Conservation (phyloP, 2,329 filamentous ascomycete species). For the Paecilomyces niveus region DNA sequence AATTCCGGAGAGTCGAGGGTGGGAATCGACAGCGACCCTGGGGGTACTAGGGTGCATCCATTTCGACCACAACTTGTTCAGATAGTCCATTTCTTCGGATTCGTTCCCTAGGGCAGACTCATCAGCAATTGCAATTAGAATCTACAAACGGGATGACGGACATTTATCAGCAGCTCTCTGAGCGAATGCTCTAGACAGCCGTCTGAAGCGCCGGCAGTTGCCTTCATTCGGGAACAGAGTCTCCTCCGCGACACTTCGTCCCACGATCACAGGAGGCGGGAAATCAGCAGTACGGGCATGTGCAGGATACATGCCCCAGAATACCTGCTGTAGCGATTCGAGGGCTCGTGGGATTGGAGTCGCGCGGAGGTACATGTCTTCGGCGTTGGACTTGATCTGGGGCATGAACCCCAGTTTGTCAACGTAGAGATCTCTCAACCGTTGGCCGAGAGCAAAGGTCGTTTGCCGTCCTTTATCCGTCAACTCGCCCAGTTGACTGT, state of each 20-base stretch:
- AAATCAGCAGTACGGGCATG: constrained; percentile 45
- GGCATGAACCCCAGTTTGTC: constrained; percentile 69
- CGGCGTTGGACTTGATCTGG: constrained; percentile 44
- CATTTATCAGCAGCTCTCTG: constrained; percentile 64
- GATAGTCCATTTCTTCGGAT: constrained; percentile 72
- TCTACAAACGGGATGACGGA: constrained; percentile 10
- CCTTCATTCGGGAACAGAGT: constrained; percentile 73
- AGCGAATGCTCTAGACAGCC: constrained; percentile 63
- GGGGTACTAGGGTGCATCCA: constrained; percentile 72
- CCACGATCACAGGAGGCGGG: constrained; percentile 58
- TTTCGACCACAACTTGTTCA: constrained; percentile 69
- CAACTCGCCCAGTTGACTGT: constrained; percentile 55
- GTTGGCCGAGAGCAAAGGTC: constrained; percentile 60
- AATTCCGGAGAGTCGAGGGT: constrained; percentile 77
- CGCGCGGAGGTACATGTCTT: constrained; percentile 64
- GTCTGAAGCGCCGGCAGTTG: constrained; percentile 65
- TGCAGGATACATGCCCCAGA: constrained; percentile 66
- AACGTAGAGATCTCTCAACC: constrained; percentile 66
- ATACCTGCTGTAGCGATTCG: constrained; percentile 69
- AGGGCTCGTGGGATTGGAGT: constrained; percentile 70
- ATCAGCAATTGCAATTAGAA: neutral
- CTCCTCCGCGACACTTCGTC: constrained; percentile 60
- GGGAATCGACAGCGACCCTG: constrained; percentile 72
- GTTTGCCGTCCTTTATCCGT: constrained; percentile 69
- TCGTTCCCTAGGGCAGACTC: constrained; percentile 47